Conservation (phyloP, 805 yeast species). For the Candida incommunis region DNA sequence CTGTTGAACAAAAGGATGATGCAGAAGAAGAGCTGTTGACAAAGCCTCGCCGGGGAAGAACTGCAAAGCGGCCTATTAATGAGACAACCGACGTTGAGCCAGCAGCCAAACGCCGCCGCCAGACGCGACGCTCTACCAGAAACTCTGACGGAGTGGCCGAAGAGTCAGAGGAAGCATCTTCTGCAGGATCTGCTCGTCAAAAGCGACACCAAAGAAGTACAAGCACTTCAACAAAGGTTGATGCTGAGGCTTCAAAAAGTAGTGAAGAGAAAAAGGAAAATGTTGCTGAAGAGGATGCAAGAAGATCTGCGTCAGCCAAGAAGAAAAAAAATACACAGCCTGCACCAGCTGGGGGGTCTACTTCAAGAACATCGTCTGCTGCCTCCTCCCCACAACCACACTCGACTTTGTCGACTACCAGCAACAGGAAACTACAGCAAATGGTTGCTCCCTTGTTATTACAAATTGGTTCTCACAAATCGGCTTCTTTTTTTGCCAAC, state of each 20-base stretch:
- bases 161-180: background rate
- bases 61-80: background rate
- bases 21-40: background rate
- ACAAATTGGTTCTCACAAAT: constrained; percentile 37
- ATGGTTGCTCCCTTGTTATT: background rate
- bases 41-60: background rate
- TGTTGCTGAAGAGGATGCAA: background rate
- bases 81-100: background rate
- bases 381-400: background rate
- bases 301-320: background rate
- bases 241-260: background rate
- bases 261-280: background rate
- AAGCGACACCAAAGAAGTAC: background rate
- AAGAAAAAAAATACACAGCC: background rate
- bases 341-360: background rate
- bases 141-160: background rate
- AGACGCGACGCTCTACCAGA: background rate
- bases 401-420: background rate
- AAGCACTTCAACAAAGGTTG: background rate
- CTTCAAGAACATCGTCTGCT: too few relatives aligned
- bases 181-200: background rate
- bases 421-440: background rate
- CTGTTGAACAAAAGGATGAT: background rate
- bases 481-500: constrained; percentile 57
- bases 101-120: background rate